Evolutionary conservation across 805 yeast species (phyloP).

Genomic region (Starmerella scarabaei): DNA sequence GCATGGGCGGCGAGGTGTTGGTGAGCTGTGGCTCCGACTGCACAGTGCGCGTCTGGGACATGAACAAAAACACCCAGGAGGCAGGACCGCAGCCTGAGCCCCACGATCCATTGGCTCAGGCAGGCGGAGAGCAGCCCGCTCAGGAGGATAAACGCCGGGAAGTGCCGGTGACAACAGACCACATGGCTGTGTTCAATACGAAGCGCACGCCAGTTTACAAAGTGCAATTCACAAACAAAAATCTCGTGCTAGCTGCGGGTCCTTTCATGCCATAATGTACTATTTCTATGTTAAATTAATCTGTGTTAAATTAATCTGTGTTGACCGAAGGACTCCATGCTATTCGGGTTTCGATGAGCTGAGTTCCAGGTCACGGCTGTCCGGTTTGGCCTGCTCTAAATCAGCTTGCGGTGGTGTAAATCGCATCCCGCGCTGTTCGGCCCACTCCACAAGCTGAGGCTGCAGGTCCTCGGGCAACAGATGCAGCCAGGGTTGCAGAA

Average conservation of each 20-base stretch:
- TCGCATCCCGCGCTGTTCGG: not conserved
- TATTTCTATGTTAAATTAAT: not conserved
- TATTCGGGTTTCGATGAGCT: no score
- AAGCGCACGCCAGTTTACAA: constrained; percentile 88
- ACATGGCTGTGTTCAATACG: constrained; percentile 85
- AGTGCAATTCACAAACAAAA: constrained; percentile 82
- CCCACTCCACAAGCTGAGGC: constrained; percentile 2
- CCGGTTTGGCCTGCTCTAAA: no score
- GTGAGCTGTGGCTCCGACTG: constrained; percentile 89
- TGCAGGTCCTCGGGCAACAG: constrained; percentile 3
- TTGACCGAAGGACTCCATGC: no score
- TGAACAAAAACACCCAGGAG: constrained; percentile 70
- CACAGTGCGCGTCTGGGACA: constrained; percentile 93
- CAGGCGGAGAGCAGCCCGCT: constrained; percentile 21
- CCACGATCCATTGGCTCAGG: constrained; percentile 26
- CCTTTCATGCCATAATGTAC: constrained; percentile 37
- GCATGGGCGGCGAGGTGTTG: constrained; percentile 75
- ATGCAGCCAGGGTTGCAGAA: constrained; percentile 9
- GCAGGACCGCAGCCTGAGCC: constrained; percentile 72
- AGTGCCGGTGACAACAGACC: constrained; percentile 72
- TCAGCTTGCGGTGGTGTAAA: no score
- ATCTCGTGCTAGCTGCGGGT: constrained; percentile 86
- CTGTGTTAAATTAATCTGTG: not conserved
- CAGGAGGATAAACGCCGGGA: constrained; percentile 37
- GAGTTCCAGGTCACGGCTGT: no score